These are phyloP conservation scores for Wickerhamiella vanderwaltii DNA, from an alignment of 805 yeast genomes.

Conservation along the genomic window DNA sequence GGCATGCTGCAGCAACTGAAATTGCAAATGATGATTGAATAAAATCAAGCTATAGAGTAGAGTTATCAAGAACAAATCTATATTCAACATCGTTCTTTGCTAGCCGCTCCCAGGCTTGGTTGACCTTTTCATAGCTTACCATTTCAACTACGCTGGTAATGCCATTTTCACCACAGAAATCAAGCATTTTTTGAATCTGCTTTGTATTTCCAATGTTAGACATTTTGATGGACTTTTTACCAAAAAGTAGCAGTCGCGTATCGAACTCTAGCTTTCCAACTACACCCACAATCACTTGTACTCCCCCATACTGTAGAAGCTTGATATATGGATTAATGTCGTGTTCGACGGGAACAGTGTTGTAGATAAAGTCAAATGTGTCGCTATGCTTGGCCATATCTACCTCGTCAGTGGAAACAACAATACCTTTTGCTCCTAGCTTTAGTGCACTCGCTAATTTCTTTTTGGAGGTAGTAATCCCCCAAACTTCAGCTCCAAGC, in stretches of 20 bases:
- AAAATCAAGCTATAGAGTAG: too few relatives aligned
- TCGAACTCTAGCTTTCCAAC: slow-evolving; percentile 40
- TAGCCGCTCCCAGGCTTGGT: slow-evolving; percentile 16
- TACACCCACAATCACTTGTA: slow-evolving; percentile 53
- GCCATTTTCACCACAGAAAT: slow-evolving; percentile 46
- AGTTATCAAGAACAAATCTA: slow-evolving; percentile 20
- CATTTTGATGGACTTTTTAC: slow-evolving; percentile 28
- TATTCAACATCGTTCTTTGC: slow-evolving; percentile 13
- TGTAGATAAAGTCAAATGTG: slow-evolving; percentile 42
- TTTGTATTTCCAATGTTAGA: slow-evolving; percentile 50
- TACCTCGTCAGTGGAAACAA: slow-evolving; percentile 30
- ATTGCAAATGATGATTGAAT: too few relatives aligned
- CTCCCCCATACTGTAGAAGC: slow-evolving; percentile 45
- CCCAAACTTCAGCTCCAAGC: slow-evolving; percentile 49
- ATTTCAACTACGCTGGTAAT: slow-evolving; percentile 53
- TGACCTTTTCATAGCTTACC: slow-evolving; percentile 33
- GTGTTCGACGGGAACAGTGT: slow-evolving; percentile 39
- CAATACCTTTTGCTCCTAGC: slow-evolving; percentile 46
- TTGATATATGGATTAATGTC: slow-evolving; percentile 38
- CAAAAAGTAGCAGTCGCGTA: slow-evolving; percentile 36
- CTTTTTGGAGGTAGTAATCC: slow-evolving; percentile 39
- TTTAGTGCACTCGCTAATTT: slow-evolving; percentile 42
- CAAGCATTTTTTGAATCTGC: slow-evolving; percentile 55
- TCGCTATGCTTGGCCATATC: slow-evolving; percentile 27
- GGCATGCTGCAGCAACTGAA: too few relatives aligned